Evolutionary conservation across 345 rosid species (phyloP).

Genomic region (Hypericum perforatum): DNA sequence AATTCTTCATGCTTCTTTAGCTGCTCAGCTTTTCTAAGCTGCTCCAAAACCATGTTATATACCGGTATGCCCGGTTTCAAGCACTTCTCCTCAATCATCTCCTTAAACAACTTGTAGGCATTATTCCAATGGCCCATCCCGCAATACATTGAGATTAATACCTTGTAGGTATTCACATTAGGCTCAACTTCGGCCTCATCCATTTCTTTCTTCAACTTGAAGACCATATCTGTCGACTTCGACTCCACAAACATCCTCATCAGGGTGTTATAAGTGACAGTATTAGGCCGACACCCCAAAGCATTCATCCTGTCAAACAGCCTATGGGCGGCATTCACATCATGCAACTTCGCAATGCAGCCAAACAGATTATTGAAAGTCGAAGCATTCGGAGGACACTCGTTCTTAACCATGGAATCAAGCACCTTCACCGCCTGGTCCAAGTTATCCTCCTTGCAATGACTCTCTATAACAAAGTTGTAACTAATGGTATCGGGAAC

Average conservation of each 20-base stretch:
- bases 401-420: slow-evolving; percentile 48
- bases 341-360: slow-evolving; percentile 56
- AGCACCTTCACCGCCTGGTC: slow-evolving; percentile 64
- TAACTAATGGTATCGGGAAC: slow-evolving; percentile 53
- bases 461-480: slow-evolving; percentile 64
- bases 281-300: slow-evolving; percentile 45
- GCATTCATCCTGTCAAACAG: slow-evolving; percentile 70
- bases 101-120: slow-evolving; percentile 66
- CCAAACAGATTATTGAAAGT: slow-evolving; percentile 69
- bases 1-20: slow-evolving; percentile 85
- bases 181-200: slow-evolving; percentile 70
- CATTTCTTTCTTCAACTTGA: slow-evolving; percentile 92
- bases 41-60: slow-evolving; percentile 62
- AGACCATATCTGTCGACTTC: slow-evolving; percentile 77
- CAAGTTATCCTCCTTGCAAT: slow-evolving; percentile 61
- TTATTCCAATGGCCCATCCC: slow-evolving; percentile 96
- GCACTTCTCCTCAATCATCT: slow-evolving; percentile 84
- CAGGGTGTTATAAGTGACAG: slow-evolving; percentile 63
- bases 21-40: slow-evolving; percentile 73
- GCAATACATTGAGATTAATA: slow-evolving; percentile 78
- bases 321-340: slow-evolving; percentile 74
- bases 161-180: slow-evolving; percentile 71
- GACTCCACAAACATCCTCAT: slow-evolving; percentile 68
- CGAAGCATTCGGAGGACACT: slow-evolving; percentile 52
- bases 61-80: slow-evolving; percentile 55